A percentile compares a stretch with the other conserved stretches of the same genome.
phyloP scores from a whole-genome alignment of 139 green algal genomes.

The Protoeuglena noctilucae region DNA sequence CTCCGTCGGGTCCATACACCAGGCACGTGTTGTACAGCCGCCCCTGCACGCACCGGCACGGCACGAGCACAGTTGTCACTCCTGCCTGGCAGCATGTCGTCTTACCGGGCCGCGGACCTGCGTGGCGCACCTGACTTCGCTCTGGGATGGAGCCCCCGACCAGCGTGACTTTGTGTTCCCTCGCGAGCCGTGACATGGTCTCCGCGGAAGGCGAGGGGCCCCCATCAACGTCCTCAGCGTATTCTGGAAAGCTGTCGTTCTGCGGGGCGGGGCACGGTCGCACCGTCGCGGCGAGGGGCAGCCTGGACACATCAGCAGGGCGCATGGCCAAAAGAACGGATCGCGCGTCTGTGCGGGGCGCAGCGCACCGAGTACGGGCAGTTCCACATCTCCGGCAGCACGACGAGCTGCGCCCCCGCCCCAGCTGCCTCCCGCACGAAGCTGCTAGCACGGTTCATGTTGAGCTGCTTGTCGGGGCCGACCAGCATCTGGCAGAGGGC shows the following conservation, averaged over 20 bases:
- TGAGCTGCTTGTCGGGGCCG: constrained; percentile 58
- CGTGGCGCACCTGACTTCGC: too few relatives aligned
- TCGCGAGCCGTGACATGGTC: constrained; percentile 9
- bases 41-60: constrained; percentile 9
- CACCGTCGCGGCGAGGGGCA: background rate
- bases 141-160: constrained; percentile 79
- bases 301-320: background rate
- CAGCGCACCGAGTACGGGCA: constrained; percentile 88
- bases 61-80: too few relatives aligned
- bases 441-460: constrained; percentile 47
- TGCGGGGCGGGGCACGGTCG: background rate
- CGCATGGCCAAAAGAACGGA: constrained; percentile 5
- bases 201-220: background rate
- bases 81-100: too few relatives aligned
- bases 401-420: constrained; percentile 13
- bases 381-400: constrained; percentile 78
- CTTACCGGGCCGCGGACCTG: too few relatives aligned
- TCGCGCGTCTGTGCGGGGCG: constrained; percentile 56
- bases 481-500: constrained; percentile 81
- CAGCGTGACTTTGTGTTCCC: constrained; percentile 22
- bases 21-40: constrained; percentile 95
- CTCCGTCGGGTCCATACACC: constrained; percentile 59
- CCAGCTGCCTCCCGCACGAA: constrained; percentile 39
- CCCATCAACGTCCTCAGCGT: background rate
- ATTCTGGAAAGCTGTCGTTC: constrained; percentile 5